Evolutionary conservation across 108 stramenopile species (phyloP).

Genomic region (Fistulifera solaris): DNA sequence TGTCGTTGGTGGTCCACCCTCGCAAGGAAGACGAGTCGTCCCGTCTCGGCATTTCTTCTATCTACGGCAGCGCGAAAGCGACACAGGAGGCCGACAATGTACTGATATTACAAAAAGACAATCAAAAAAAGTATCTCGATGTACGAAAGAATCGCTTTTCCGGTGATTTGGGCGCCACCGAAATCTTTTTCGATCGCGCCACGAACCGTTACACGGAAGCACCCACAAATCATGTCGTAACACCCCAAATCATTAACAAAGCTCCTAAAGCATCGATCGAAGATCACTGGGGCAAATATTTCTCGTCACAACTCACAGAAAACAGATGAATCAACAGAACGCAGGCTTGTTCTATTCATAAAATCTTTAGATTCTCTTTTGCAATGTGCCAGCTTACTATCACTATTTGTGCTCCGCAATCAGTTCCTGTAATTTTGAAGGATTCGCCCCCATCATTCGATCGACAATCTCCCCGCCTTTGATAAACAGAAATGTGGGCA

Average conservation of each 20-base stretch:
- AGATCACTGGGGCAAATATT: too few species aligned
- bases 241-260: too few species aligned
- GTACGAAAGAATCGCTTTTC: constrained; percentile 98
- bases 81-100: constrained; percentile 99
- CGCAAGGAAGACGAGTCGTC: constrained; percentile 89
- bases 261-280: too few species aligned
- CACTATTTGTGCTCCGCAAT: constrained; percentile 28
- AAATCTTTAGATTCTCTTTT: too few species aligned
- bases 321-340: too few species aligned
- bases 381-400: too few species aligned
- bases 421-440: constrained; percentile 39
- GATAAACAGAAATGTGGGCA: constrained; percentile 89
- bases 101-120: constrained; percentile 88
- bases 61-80: constrained; percentile 96
- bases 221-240: neutral
- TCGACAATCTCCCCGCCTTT: constrained; percentile 79
- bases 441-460: constrained; percentile 72
- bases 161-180: constrained; percentile 79
- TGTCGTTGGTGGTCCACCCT: constrained; percentile 95
- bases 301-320: too few species aligned
- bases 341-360: too few species aligned
- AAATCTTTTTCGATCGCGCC: constrained; percentile 68
- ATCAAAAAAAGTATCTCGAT: constrained; percentile 81
- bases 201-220: constrained; percentile 51
- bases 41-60: constrained; percentile 68